Conservation (phyloP, 495 filamentous ascomycete genomes). For the Xylona heveae region DNA sequence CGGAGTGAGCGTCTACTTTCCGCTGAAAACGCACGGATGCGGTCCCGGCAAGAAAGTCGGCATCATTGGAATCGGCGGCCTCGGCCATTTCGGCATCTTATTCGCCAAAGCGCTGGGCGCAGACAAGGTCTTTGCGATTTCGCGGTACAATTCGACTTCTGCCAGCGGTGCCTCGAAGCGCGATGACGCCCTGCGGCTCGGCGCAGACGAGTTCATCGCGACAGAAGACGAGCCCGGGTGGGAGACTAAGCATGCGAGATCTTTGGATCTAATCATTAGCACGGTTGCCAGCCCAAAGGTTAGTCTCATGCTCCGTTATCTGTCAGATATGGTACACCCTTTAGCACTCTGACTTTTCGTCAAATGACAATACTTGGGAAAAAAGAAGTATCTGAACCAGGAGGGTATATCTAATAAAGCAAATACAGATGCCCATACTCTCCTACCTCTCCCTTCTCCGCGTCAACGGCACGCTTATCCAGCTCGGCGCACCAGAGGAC, state of each 20-base stretch:
- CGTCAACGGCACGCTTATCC: conserved; percentile 51
- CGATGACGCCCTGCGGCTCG: conserved; percentile 42
- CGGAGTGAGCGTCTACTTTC: conserved; percentile 15
- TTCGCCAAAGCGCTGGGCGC: conserved; percentile 53
- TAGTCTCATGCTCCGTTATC: no score
- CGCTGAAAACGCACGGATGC: background rate
- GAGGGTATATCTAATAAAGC: no score
- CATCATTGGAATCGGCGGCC: conserved; percentile 31
- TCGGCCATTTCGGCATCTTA: conserved; percentile 51
- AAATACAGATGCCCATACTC: conserved; percentile 39
- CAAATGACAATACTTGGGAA: no score
- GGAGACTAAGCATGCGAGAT: conserved; percentile 29
- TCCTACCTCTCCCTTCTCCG: conserved; percentile 49
- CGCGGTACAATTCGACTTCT: no score
- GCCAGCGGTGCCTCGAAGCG: conserved; percentile 44
- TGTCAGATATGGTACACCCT: no score
- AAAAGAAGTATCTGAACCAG: no score
- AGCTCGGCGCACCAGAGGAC: conserved; percentile 58
- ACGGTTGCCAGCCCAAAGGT: conserved; percentile 27
- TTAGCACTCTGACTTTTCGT: no score
- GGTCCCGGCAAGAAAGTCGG: background rate
- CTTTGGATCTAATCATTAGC: conserved; percentile 38
- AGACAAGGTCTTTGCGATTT: conserved; percentile 43
- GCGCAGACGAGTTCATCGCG: conserved; percentile 53
- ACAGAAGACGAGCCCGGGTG: conserved; percentile 40